Evolutionary conservation across 2,329 filamentous ascomycete genomes (phyloP).

Genomic region (Fusarium camptoceras): DNA sequence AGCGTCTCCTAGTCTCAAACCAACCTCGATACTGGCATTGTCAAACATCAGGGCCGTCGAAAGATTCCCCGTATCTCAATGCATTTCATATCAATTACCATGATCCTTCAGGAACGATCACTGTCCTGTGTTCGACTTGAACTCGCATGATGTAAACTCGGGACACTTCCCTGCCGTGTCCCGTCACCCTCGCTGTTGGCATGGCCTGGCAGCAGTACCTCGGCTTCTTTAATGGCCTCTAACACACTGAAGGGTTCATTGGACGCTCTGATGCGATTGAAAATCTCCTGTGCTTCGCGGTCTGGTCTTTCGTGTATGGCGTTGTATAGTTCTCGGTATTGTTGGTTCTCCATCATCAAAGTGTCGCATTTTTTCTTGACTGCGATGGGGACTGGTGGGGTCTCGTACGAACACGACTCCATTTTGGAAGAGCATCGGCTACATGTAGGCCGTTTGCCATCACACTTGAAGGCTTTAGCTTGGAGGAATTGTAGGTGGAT

Average conservation of each 20-base stretch:
- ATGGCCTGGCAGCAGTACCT: not conserved
- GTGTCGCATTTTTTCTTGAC: constrained; percentile 20
- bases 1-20: not conserved
- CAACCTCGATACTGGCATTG: not conserved
- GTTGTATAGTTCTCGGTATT: constrained; percentile 24
- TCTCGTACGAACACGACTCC: constrained; percentile 12
- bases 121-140: not conserved
- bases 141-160: not conserved
- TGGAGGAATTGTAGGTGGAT: not conserved
- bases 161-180: not conserved
- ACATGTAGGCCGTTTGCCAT: constrained; percentile 16
- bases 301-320: constrained; percentile 17
- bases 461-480: constrained; percentile 9
- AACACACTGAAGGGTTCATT: constrained; percentile 9
- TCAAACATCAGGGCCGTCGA: not conserved
- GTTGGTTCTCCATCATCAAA: constrained; percentile 15
- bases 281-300: constrained; percentile 15
- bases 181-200: not conserved
- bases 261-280: constrained; percentile 4
- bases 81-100: not conserved
- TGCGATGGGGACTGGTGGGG: not conserved
- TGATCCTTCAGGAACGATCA: not conserved
- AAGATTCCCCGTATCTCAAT: not conserved
- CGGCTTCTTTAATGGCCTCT: constrained; percentile 10
- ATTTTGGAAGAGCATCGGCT: constrained; percentile 15